Percentiles rank a stretch among this genome's conserved stretches.
Evolutionary conservation across 228 moss, liverwort and hornwort species (phyloP).

Genomic region (Sphagnum magellanicum): DNA sequence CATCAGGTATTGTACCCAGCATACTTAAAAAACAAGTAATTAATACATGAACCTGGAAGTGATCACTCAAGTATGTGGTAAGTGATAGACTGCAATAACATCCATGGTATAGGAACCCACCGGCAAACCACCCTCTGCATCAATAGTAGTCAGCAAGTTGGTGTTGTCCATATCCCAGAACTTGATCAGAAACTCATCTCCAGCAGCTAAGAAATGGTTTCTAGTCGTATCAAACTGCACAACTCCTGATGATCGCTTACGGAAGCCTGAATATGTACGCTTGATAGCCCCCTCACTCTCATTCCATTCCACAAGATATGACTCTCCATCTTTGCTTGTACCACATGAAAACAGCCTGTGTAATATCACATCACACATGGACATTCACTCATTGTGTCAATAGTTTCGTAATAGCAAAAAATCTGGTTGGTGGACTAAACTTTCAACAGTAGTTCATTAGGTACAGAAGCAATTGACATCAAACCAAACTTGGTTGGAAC

Average conservation of each 20-base stretch:
- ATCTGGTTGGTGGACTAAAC: too few species aligned
- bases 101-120: constrained; percentile 23
- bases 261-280: constrained; percentile 92
- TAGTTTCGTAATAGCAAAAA: too few species aligned
- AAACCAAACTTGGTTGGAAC: too few species aligned
- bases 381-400: too few species aligned
- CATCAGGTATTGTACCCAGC: too few species aligned
- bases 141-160: constrained; percentile 75
- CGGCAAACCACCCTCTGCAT: constrained; percentile 92
- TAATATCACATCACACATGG: not conserved
- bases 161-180: constrained; percentile 99
- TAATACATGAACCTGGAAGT: too few species aligned
- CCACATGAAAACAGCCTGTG: constrained; percentile 93
- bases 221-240: constrained; percentile 98
- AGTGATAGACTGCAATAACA: not conserved
- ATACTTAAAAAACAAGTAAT: too few species aligned
- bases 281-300: constrained; percentile 99
- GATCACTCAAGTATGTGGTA: too few species aligned
- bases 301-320: constrained; percentile 95
- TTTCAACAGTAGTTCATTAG: too few species aligned
- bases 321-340: constrained; percentile 97
- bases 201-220: constrained; percentile 90
- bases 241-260: constrained; percentile 89
- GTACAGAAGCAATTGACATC: too few species aligned
- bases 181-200: constrained; percentile 94